phyloP scores from a whole-genome alignment of 2,329 filamentous ascomycete species.

The Nothophoma quercina region DNA sequence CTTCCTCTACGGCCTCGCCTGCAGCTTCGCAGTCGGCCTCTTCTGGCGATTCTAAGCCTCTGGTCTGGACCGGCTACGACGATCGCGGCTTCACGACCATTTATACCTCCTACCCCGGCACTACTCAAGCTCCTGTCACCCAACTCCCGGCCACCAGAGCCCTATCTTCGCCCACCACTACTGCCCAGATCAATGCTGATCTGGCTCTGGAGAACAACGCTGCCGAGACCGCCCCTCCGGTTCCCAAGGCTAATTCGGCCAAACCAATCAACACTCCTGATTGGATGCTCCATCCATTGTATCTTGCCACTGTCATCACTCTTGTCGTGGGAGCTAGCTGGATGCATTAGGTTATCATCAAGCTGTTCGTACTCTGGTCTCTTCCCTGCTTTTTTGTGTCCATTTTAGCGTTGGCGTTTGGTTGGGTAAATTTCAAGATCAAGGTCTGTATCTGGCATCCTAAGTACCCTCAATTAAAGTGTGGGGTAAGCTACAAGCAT shows the following conservation, averaged over 20 bases:
- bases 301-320: neutral
- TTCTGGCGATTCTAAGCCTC: constrained; percentile 37
- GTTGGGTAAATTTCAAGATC: constrained; percentile 8
- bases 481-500: neutral
- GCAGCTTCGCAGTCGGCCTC: constrained; percentile 47
- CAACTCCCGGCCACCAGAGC: constrained; percentile 9
- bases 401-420: constrained; percentile 16
- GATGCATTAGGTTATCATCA: neutral
- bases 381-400: neutral
- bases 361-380: constrained; percentile 1
- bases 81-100: constrained; percentile 60
- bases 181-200: constrained; percentile 4
- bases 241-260: constrained; percentile 14
- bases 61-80: constrained; percentile 57
- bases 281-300: neutral
- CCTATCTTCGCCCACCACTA: constrained; percentile 3
- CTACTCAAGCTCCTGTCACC: constrained; percentile 17
- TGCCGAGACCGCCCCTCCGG: constrained; percentile 8
- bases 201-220: constrained; percentile 20
- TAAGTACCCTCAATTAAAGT: neutral
- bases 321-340: neutral
- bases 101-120: constrained; percentile 41
- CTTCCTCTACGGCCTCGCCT: constrained; percentile 61
- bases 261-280: neutral
- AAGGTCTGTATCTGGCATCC: constrained; percentile 4